Evolutionary conservation across 2,329 filamentous ascomycete genomes (phyloP), one percentile per base, ranked within the genome.

Genomic region (Rhynchosporium agropyri): DNA sequence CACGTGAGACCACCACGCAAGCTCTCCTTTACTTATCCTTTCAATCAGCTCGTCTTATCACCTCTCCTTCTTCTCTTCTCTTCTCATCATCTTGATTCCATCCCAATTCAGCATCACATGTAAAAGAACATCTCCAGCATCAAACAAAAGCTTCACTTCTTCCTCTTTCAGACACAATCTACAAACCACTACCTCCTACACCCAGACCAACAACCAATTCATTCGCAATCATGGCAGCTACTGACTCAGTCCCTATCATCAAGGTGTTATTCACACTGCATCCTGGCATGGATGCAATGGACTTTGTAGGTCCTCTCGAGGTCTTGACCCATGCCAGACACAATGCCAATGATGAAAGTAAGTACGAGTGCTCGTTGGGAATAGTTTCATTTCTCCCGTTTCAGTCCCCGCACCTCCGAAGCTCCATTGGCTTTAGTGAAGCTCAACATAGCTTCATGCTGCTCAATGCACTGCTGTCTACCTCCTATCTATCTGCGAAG

Each of bases 251-350:
- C 61, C 69, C 70, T 51, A 69, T 73, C 66, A 81, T 86, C 79
- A 83, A 85, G 77, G 84, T 86, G 73, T 81, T 87, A 76, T 81
- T 86, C 74, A 77, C 81, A 72, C 78, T 85, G 64, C 70, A 83
- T 74, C 76, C 80, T 64, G 78, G 78, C 70, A 83, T 85, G 76
- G 82, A 84, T 74, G 79, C 81, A 53, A 76, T 85, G 66, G 83
- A 85, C 75, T 80, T 84, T 68, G 77, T 79, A 68, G 84, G 84
- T 56, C 84, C 84, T 58, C 77, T 86, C 58, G 83, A 86, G 75
- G 80, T 85, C 71, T 78, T 87, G 67, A 78, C 74, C 72, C 76
- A 77, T 65, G 82, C 84, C 67, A 78, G 78, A 66, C 82, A 86
- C 70, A 79, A 85, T 67, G 68, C 77, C 69, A 81, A 81, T 69